Percentiles rank a stretch among this genome's conserved stretches.
These are phyloP conservation scores for Pseudocercospora vitis DNA, from an alignment of 2,329 filamentous ascomycete genomes.

Conservation along the genomic window DNA sequence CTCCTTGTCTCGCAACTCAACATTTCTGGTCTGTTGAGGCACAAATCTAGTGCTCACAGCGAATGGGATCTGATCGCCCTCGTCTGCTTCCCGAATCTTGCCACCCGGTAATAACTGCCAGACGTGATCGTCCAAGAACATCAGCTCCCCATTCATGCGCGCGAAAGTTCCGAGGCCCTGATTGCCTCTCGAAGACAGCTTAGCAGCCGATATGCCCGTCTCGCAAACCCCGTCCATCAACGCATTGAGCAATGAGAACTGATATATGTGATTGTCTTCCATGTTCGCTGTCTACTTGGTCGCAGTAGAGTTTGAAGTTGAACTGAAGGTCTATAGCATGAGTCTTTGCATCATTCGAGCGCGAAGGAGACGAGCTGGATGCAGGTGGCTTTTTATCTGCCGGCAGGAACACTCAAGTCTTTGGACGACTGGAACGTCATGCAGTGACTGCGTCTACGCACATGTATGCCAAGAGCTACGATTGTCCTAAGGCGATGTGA, in stretches of 20 bases:
- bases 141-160: constrained; percentile 46
- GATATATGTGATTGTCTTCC: constrained; percentile 45
- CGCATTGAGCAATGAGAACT: constrained; percentile 47
- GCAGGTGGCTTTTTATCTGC: no score
- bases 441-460: neutral
- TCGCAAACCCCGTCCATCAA: constrained; percentile 50
- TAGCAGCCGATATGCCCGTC: constrained; percentile 49
- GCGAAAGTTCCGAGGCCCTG: constrained; percentile 53
- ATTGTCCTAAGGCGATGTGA: no score
- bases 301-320: neutral
- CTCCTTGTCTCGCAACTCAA: constrained; percentile 29
- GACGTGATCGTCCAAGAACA: constrained; percentile 44
- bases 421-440: neutral
- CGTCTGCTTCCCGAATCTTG: constrained; percentile 36
- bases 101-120: constrained; percentile 46
- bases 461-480: constrained; percentile 1
- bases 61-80: constrained; percentile 43
- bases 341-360: no score
- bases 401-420: neutral
- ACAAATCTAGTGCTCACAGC: constrained; percentile 38
- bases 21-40: constrained; percentile 29
- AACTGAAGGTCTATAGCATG: no score
- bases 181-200: constrained; percentile 50
- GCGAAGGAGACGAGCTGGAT: no score
- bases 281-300: constrained; percentile 22